Evolutionary conservation across 2,329 filamentous ascomycete genomes (phyloP).

Genomic region (Ambrosiella xylebori): DNA sequence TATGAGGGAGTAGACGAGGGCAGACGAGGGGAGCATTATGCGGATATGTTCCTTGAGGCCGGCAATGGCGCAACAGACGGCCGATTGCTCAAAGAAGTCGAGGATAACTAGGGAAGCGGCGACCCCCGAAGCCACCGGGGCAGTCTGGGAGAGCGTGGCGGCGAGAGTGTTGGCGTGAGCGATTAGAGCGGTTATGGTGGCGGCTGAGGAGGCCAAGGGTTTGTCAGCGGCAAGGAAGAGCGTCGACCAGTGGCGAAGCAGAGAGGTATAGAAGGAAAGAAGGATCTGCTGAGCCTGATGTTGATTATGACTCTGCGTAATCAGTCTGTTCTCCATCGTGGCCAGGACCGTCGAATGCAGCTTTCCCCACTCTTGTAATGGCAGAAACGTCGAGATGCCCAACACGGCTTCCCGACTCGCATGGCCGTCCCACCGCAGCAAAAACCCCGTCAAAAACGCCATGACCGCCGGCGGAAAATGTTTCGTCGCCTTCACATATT

Average conservation of each 20-base stretch:
- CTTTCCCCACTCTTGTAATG: conserved; percentile 35
- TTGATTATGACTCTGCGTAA: conserved; percentile 15
- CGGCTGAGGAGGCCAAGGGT: neutral
- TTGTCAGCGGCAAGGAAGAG: conserved; percentile 24
- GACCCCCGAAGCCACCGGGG: conserved; percentile 20
- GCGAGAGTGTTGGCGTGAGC: conserved; percentile 37
- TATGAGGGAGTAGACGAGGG: conserved; percentile 52
- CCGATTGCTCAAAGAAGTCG: conserved; percentile 51
- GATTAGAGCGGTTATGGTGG: conserved; percentile 24
- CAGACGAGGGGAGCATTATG: conserved; percentile 49
- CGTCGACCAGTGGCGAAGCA: conserved; percentile 45
- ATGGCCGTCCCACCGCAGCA: conserved; percentile 45
- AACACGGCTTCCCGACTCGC: conserved; percentile 37
- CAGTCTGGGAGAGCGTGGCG: conserved; percentile 39
- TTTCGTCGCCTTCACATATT: conserved; percentile 40
- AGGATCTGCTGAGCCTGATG: conserved; percentile 35
- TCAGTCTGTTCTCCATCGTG: conserved; percentile 23
- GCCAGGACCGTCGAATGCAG: conserved; percentile 34
- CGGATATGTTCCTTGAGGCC: conserved; percentile 36
- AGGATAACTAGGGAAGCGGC: conserved; percentile 39
- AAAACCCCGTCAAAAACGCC: conserved; percentile 33
- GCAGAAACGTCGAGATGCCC: conserved; percentile 37
- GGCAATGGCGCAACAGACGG: conserved; percentile 36
- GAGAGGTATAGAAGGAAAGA: conserved; percentile 46
- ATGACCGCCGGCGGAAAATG: conserved; percentile 31